These are phyloP conservation scores for Amanita muscaria DNA, from an alignment of 768 basidiomycete genomes.

Conservation along the genomic window DNA sequence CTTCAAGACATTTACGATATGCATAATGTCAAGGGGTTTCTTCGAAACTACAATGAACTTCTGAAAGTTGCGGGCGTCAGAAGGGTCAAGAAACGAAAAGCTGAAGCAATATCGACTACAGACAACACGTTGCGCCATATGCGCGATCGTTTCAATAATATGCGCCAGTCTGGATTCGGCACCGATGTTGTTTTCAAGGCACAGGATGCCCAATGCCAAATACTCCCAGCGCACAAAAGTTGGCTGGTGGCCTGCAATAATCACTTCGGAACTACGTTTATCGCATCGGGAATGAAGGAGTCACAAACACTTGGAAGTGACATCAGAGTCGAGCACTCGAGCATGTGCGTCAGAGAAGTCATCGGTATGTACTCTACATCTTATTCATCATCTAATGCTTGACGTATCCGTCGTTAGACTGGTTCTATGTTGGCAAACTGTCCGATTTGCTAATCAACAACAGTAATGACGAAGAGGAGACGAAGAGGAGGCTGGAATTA, in stretches of 20 bases:
- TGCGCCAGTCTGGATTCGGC: slow-evolving; percentile 23
- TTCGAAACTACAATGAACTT: slow-evolving; percentile 23
- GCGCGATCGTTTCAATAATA: slow-evolving; percentile 23
- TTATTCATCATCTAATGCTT: background rate
- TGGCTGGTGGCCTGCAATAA: slow-evolving; percentile 28
- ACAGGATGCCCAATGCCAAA: slow-evolving; percentile 12
- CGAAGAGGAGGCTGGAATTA: slow-evolving; percentile 7
- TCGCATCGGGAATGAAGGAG: slow-evolving; percentile 17
- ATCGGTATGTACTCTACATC: background rate
- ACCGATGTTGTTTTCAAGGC: slow-evolving; percentile 30
- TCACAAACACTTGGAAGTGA: background rate
- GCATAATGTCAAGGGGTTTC: slow-evolving; percentile 25
- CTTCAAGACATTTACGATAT: slow-evolving; percentile 21
- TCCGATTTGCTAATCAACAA: slow-evolving; percentile 22
- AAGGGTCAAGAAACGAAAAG: slow-evolving; percentile 11
- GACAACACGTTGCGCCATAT: slow-evolving; percentile 13
- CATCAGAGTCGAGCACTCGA: slow-evolving; percentile 2
- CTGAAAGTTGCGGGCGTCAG: slow-evolving; percentile 26
- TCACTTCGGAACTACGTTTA: slow-evolving; percentile 20
- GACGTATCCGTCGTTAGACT: too few species aligned
- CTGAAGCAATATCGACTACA: slow-evolving; percentile 10
- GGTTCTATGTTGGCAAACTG: slow-evolving; percentile 4
- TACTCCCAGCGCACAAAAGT: slow-evolving; percentile 30
- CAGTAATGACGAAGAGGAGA: slow-evolving; percentile 1
- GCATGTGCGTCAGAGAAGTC: slow-evolving; percentile 16